phyloP scores from a whole-genome alignment of 1,139 yeast species.

The Candida glucosophila region DNA sequence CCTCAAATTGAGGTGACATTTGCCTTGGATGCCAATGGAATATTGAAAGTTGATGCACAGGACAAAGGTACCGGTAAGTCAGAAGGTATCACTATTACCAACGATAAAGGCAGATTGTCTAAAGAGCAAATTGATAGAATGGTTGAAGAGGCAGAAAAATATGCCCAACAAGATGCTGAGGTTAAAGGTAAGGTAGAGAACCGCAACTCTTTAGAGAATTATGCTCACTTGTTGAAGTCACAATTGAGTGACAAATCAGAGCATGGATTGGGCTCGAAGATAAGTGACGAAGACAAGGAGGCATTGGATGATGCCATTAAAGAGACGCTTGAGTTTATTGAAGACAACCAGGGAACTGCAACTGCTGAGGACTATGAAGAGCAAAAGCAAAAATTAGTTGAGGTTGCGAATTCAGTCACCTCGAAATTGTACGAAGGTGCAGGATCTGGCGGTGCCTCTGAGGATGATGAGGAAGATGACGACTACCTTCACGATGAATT shows the following conservation, averaged over 20 bases:
- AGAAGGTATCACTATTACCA: slow-evolving; percentile 88
- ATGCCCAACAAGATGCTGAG: slow-evolving; percentile 80
- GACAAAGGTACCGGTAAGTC: slow-evolving; percentile 58
- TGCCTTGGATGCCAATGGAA: slow-evolving; percentile 41
- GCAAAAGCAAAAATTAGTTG: slow-evolving; percentile 78
- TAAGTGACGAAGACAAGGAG: slow-evolving; percentile 89
- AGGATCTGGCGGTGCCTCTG: slow-evolving; percentile 38
- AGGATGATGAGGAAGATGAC: slow-evolving; percentile 54
- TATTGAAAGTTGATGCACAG: slow-evolving; percentile 37
- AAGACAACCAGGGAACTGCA: slow-evolving; percentile 81
- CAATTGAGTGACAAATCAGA: slow-evolving; percentile 59
- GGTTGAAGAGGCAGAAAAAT: slow-evolving; percentile 92
- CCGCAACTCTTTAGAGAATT: slow-evolving; percentile 41
- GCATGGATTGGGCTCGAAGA: slow-evolving; percentile 62
- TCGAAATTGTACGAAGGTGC: slow-evolving; percentile 76
- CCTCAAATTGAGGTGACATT: slow-evolving; percentile 42
- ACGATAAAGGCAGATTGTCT: slow-evolving; percentile 94
- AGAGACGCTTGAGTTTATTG: slow-evolving; percentile 83
- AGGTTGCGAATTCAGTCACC: slow-evolving; percentile 87
- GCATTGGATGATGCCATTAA: slow-evolving; percentile 79
- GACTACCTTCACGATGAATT: slow-evolving; percentile 55
- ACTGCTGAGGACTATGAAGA: slow-evolving; percentile 90
- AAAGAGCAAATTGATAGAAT: slow-evolving; percentile 89
- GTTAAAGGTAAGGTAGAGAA: slow-evolving; percentile 72
- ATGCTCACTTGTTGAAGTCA: slow-evolving; percentile 35